Evolutionary conservation across 2,329 filamentous ascomycete genomes (phyloP).

Genomic region (Rhinocladiella similis): DNA sequence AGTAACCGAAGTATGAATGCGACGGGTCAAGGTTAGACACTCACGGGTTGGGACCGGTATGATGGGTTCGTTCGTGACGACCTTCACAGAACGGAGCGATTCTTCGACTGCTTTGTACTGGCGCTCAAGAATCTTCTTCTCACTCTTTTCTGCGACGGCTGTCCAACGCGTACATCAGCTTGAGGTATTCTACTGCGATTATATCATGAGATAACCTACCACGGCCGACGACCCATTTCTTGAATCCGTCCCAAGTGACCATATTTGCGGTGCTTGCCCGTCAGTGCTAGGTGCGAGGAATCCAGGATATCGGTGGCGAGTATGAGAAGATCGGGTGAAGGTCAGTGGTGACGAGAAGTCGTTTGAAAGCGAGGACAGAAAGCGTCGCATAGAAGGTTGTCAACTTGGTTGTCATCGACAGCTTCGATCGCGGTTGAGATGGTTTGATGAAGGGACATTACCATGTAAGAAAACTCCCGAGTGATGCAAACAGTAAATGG

Average conservation of each 20-base stretch:
- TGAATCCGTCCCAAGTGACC: slow-evolving; percentile 14
- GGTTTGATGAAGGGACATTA: slow-evolving; percentile 26
- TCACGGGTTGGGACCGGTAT: slow-evolving; percentile 12
- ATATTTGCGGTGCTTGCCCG: not conserved
- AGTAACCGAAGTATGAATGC: not conserved
- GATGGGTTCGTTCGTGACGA: slow-evolving; percentile 13
- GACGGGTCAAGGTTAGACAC: not conserved
- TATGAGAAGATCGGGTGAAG: not conserved
- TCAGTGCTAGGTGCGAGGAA: no score
- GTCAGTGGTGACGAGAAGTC: not conserved
- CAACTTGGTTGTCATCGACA: slow-evolving; percentile 30
- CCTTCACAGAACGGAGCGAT: slow-evolving; percentile 17
- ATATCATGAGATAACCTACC: slow-evolving; percentile 9
- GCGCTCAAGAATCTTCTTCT: slow-evolving; percentile 17
- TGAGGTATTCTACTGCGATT: not conserved
- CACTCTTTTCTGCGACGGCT: slow-evolving; percentile 18
- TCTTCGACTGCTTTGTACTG: slow-evolving; percentile 16
- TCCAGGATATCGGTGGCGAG: no score
- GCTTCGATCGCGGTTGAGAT: slow-evolving; percentile 28
- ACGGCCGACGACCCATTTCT: slow-evolving; percentile 17
- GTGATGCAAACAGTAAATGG: slow-evolving; percentile 25
- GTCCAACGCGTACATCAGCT: not conserved
- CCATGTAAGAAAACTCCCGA: slow-evolving; percentile 24
- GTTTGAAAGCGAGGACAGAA: not conserved
- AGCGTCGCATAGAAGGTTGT: not conserved